Evolutionary conservation across 1,284 basidiomycete species (phyloP).

Genomic region (Ceratobasidium sp.): DNA sequence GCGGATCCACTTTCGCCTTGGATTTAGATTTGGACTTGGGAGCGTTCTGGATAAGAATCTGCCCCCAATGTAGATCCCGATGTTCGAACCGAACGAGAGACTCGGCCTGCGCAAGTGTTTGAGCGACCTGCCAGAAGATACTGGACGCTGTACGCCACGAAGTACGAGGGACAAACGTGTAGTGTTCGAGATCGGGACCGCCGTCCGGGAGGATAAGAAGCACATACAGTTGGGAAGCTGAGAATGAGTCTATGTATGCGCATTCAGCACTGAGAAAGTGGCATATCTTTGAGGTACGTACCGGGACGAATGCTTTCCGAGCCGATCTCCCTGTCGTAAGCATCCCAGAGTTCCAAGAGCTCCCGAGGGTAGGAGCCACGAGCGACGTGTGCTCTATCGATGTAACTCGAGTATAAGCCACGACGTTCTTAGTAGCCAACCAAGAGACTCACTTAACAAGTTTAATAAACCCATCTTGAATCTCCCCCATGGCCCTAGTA

Average conservation of each 20-base stretch:
- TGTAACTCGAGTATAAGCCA: neutral
- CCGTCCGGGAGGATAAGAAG: conserved; percentile 92
- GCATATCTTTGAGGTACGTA: conserved; percentile 55
- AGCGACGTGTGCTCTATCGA: conserved; percentile 79
- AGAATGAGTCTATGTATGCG: conserved; percentile 72
- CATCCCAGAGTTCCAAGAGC: conserved; percentile 89
- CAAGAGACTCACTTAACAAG: conserved; percentile 70
- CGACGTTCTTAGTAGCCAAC: neutral
- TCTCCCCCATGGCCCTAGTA: conserved; percentile 80
- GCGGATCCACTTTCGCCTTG: conserved; percentile 73
- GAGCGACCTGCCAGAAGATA: conserved; percentile 91
- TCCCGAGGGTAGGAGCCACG: conserved; percentile 84
- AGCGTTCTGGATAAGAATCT: conserved; percentile 84
- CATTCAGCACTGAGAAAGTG: too few species aligned
- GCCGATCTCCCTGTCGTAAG: conserved; percentile 77
- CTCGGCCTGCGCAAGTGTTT: conserved; percentile 84
- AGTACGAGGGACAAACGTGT: conserved; percentile 68
- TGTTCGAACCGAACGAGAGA: conserved; percentile 90
- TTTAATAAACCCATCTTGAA: conserved; percentile 82
- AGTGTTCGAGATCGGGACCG: conserved; percentile 90
- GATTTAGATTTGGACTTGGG: conserved; percentile 50
- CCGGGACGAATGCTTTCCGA: conserved; percentile 91
- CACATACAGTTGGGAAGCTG: conserved; percentile 82
- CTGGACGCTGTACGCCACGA: conserved; percentile 91
- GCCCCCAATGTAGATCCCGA: conserved; percentile 98